Conservation (phyloP, 495 filamentous ascomycete genomes). For the Podospora pseudoanserina region DNA sequence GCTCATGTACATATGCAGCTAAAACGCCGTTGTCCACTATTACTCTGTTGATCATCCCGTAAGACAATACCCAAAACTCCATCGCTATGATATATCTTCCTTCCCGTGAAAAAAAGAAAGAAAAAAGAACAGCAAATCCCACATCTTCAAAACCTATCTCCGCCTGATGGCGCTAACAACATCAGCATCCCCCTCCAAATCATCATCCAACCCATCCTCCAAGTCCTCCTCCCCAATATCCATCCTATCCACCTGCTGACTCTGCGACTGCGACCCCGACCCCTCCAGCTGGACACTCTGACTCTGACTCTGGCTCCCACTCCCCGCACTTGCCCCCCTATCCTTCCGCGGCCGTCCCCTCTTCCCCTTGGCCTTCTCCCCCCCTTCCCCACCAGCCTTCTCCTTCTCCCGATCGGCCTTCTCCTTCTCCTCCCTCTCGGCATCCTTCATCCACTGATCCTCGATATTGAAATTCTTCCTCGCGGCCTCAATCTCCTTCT, state of each 20-base stretch:
- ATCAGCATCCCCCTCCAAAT: slow-evolving; percentile 31
- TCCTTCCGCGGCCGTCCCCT: slow-evolving; percentile 5
- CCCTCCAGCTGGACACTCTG: neutral
- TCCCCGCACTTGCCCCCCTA: slow-evolving; percentile 7
- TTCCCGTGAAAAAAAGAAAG: no score
- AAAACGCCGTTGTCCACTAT: neutral
- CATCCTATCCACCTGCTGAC: slow-evolving; percentile 6
- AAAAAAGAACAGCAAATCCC: neutral
- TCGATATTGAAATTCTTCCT: slow-evolving; percentile 60
- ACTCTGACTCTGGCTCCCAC: slow-evolving; percentile 6
- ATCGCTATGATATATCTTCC: neutral
- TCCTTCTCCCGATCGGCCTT: slow-evolving; percentile 26
- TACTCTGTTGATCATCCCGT: neutral
- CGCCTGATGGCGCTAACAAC: slow-evolving; percentile 24
- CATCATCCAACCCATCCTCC: slow-evolving; percentile 35
- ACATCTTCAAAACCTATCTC: slow-evolving; percentile 10
- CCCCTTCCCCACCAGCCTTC: neutral
- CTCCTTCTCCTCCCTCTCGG: slow-evolving; percentile 41
- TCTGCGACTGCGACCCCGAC: neutral
- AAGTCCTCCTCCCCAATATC: slow-evolving; percentile 29
- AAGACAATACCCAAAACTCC: neutral
- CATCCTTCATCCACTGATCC: slow-evolving; percentile 40
- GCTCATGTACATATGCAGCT: neutral
- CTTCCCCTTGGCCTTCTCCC: neutral
- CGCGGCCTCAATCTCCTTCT: slow-evolving; percentile 72